A percentile compares a stretch with the other conserved stretches of the same genome.
Evolutionary conservation across 805 yeast genomes (phyloP).

Genomic region (Wickerhamomyces silvicola): DNA sequence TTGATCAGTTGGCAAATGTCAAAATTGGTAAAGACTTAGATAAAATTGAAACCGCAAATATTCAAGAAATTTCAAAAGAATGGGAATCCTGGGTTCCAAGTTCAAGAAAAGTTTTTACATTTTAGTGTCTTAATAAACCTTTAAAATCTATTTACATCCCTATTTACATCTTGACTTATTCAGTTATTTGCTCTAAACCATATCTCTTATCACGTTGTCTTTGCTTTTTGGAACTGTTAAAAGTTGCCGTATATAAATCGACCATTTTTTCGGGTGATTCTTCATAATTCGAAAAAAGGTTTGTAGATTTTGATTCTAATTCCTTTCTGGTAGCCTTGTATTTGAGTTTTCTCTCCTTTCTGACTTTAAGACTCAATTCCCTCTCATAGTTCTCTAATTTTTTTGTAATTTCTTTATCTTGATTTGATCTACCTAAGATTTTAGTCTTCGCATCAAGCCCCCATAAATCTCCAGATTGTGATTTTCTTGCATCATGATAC

Average conservation of each 20-base stretch:
- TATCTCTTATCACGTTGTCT: conserved; percentile 20
- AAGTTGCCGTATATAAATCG: conserved; percentile 17
- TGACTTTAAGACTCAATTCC: conserved; percentile 17
- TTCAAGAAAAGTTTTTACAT: conserved; percentile 4
- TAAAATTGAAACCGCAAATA: not conserved
- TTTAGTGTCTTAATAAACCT: not conserved
- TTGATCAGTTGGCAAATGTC: conserved; percentile 1
- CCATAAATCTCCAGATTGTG: conserved; percentile 85
- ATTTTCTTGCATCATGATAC: conserved; percentile 88
- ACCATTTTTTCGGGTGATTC: conserved; percentile 19
- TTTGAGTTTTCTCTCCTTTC: conserved; percentile 11
- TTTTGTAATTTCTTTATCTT: conserved; percentile 21
- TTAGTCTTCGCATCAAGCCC: conserved; percentile 58
- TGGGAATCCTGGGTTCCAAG: conserved; percentile 7
- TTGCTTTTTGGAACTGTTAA: conserved; percentile 20
- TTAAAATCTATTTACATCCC: not conserved
- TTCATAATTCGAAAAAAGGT: conserved; percentile 6
- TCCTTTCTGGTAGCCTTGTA: conserved; percentile 12
- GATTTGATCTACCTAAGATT: conserved; percentile 29
- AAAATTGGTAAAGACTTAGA: not conserved
- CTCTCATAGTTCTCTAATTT: conserved; percentile 29
- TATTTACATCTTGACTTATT: not conserved
- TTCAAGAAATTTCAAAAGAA: conserved; percentile 2
- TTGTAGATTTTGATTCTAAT: conserved; percentile 8
- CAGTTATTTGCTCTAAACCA: conserved; percentile 2